Evolutionary conservation across 768 basidiomycete species (phyloP).

Genomic region (Lentinula guzmanii): DNA sequence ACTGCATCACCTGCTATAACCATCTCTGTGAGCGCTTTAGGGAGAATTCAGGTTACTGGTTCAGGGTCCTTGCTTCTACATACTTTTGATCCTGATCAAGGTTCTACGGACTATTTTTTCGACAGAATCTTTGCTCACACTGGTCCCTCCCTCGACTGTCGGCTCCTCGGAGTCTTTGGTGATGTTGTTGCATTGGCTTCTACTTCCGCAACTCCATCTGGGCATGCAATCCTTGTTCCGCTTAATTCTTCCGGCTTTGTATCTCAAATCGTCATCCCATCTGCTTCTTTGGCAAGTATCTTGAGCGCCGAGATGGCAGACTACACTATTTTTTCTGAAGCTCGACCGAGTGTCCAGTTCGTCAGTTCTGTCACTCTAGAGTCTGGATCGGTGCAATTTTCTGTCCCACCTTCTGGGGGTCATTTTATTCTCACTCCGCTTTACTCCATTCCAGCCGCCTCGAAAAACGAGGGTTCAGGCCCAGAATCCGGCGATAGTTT

Average conservation of each 20-base stretch:
- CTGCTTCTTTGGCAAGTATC: slow-evolving; percentile 5
- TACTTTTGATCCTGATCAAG: slow-evolving; percentile 13
- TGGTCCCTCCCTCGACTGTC: neutral
- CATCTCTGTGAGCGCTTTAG: slow-evolving; percentile 19
- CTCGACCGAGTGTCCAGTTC: slow-evolving; percentile 9
- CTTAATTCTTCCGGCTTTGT: slow-evolving; percentile 4
- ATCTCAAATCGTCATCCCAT: neutral
- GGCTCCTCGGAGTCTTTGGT: neutral
- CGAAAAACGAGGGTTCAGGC: neutral
- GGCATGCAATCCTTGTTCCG: slow-evolving; percentile 8
- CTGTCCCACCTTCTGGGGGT: slow-evolving; percentile 19
- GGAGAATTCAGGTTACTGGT: slow-evolving; percentile 21
- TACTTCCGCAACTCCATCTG: slow-evolving; percentile 1
- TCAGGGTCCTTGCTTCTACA: slow-evolving; percentile 20
- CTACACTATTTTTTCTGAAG: slow-evolving; percentile 15
- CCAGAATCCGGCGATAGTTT: slow-evolving; percentile 11
- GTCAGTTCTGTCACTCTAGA: slow-evolving; percentile 8
- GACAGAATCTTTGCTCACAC: slow-evolving; percentile 11
- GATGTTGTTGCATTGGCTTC: slow-evolving; percentile 9
- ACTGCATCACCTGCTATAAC: slow-evolving; percentile 21
- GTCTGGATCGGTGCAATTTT: slow-evolving; percentile 15
- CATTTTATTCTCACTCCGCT: slow-evolving; percentile 23
- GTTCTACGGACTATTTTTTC: slow-evolving; percentile 11
- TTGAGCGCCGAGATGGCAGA: slow-evolving; percentile 8
- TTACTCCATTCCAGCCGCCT: slow-evolving; percentile 14